phyloP scores from a whole-genome alignment of 2,329 filamentous ascomycete species.

The Exophiala mesophila region DNA sequence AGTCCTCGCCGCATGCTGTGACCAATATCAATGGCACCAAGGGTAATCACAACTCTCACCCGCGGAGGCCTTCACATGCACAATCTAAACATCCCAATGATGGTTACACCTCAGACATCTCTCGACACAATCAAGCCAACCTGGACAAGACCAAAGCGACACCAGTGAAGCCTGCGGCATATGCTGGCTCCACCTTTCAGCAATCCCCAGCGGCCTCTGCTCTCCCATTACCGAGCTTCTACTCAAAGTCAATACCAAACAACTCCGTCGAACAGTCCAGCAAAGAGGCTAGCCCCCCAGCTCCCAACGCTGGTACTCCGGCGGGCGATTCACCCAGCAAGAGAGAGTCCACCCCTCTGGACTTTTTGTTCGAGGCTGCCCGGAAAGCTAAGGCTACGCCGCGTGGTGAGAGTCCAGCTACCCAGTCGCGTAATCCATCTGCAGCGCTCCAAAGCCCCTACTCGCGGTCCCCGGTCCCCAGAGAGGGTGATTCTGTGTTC shows the following conservation, averaged over 20 bases:
- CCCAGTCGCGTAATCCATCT: slow-evolving; percentile 45
- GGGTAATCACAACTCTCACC: slow-evolving; percentile 31
- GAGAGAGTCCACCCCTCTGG: slow-evolving; percentile 70
- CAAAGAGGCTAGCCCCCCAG: slow-evolving; percentile 38
- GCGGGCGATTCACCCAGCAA: slow-evolving; percentile 33
- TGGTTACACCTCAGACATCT: slow-evolving; percentile 34
- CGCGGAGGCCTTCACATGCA: slow-evolving; percentile 30
- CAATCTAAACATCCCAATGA: slow-evolving; percentile 28
- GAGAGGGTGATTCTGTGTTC: slow-evolving; percentile 56
- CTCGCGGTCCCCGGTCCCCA: slow-evolving; percentile 39
- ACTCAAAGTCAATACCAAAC: slow-evolving; percentile 68
- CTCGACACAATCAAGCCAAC: slow-evolving; percentile 27
- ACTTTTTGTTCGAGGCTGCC: slow-evolving; percentile 86
- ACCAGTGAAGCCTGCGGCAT: slow-evolving; percentile 53
- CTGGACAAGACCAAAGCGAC: slow-evolving; percentile 32
- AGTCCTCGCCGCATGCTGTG: slow-evolving; percentile 9
- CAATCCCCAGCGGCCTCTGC: slow-evolving; percentile 87
- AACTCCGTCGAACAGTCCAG: slow-evolving; percentile 42
- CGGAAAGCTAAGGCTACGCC: slow-evolving; percentile 58
- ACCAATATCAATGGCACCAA: slow-evolving; percentile 4
- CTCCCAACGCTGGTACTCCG: slow-evolving; percentile 25
- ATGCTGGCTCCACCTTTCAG: slow-evolving; percentile 92
- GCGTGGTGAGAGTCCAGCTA: slow-evolving; percentile 42
- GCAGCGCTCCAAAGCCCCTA: slow-evolving; percentile 43
- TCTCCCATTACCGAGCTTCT: slow-evolving; percentile 84